Base-by-base conservation (phyloP, 768 basidiomycete genomes). In the Leccinellum albellum region DNA sequence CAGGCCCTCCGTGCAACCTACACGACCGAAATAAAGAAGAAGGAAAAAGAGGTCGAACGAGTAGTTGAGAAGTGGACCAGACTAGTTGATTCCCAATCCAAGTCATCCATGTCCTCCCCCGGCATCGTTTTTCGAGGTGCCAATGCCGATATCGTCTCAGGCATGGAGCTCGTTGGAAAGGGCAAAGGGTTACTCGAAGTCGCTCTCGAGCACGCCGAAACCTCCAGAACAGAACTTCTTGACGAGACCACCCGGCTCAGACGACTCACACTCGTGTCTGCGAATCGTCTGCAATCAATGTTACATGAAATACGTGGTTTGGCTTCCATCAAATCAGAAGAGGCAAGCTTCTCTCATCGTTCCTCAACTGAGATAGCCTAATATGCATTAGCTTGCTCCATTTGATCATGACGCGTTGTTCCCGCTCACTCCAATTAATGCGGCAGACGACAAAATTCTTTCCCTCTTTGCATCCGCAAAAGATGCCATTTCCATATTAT, bases 11-110 rank as follows among this genome's bases (percentile, higher is more conserved):
- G 92, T 24, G 77, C 83, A 40, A 81, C 86, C 0, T 83, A 91
- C 59, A 79, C 82, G 55, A 77, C 78, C 33, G 92, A 94, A 67
- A 68, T 91, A 32, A 91, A 87, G 79, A 89, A 88, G 76, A 83
- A 82, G 64, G 91, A 94, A 62, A 87, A 86, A 61, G 91, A 94
- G 40, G 72, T 86, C 17, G 91, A 93, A 63, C 79, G 84, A 17
- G 84, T 88, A 67, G 61, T 81, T 26, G 91, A 93, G 50, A 84
- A 83, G 61, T 91, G 89, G 88, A 74, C 77, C 28, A 91, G 85
- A 66, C 68, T 93, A 17, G 73, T 82, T 6, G 90, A 91, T 55
- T 68, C 78, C 10, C 91, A 93, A 69, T 69, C 80, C 0, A 89
- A 86, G 68, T 72, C 86, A 6, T 74, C 76, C 13, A 61, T 72